phyloP scores from a whole-genome alignment of 129 eudicot species.

The Artemisia argyi region DNA sequence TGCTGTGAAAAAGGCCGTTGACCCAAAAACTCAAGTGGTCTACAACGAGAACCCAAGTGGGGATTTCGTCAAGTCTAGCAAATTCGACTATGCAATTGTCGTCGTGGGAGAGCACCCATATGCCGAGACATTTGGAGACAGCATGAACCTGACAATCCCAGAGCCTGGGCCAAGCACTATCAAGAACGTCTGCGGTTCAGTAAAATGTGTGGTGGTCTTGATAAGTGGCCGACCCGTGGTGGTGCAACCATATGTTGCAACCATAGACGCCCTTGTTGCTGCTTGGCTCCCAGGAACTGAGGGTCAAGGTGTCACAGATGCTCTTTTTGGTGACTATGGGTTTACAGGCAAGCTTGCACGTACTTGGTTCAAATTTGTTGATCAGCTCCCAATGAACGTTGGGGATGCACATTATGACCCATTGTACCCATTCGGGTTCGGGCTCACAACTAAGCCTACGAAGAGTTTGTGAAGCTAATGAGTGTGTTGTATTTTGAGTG shows the following conservation, averaged over 20 bases:
- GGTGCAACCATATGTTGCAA: constrained; percentile 54
- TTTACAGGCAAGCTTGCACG: constrained; percentile 70
- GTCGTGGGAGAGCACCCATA: constrained; percentile 87
- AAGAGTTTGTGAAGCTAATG: constrained; percentile 27
- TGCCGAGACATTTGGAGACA: constrained; percentile 78
- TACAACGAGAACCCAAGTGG: constrained; percentile 58
- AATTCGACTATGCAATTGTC: constrained; percentile 72
- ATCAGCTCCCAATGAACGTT: constrained; percentile 82
- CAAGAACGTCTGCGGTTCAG: constrained; percentile 52
- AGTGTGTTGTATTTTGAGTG: constrained; percentile 19
- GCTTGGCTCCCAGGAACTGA: constrained; percentile 90
- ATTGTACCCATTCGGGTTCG: constrained; percentile 64
- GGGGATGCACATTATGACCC: constrained; percentile 84
- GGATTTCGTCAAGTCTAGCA: constrained; percentile 44
- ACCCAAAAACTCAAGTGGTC: constrained; percentile 58
- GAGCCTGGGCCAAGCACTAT: constrained; percentile 63
- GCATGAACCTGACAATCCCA: constrained; percentile 55
- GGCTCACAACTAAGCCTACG: constrained; percentile 56
- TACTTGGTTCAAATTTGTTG: constrained; percentile 79
- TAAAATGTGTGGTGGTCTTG: constrained; percentile 74
- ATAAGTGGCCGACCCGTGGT: constrained; percentile 76
- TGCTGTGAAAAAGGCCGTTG: constrained; percentile 60
- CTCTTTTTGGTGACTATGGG: constrained; percentile 69
- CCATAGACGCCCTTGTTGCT: constrained; percentile 70
- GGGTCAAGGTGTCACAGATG: constrained; percentile 82